These are phyloP conservation scores for Eucalyptus sideroxylon DNA, from an alignment of 345 rosid genomes.

Conservation along the genomic window DNA sequence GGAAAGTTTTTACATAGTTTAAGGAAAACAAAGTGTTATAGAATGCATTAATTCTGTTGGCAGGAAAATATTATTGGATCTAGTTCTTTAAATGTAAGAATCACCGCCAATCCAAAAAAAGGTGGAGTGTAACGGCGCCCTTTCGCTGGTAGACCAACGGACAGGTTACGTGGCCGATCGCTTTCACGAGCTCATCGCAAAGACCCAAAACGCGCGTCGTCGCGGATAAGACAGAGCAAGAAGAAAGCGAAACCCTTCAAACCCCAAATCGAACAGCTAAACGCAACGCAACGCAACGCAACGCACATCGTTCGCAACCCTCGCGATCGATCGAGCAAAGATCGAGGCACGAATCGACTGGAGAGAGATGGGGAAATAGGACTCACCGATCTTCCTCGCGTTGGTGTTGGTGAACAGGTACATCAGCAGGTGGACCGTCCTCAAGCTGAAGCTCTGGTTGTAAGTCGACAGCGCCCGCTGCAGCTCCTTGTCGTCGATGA, in stretches of 20 bases:
- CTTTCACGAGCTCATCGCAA: neutral
- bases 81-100: neutral
- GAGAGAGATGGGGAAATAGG: neutral
- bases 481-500: constrained; percentile 82
- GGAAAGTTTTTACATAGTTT: neutral
- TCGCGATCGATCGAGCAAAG: neutral
- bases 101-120: neutral
- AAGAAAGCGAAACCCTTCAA: neutral
- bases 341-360: neutral
- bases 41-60: neutral
- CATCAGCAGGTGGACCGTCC: constrained; percentile 85
- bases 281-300: neutral
- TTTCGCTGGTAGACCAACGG: neutral
- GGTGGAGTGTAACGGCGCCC: neutral
- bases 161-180: neutral
- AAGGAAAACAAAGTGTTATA: neutral
- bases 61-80: neutral
- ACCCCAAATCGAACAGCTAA: neutral
- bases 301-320: neutral
- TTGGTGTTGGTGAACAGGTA: constrained; percentile 73
- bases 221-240: neutral
- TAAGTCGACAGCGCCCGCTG: constrained; percentile 79
- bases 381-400: constrained; percentile 63
- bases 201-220: neutral
- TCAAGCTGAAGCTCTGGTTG: constrained; percentile 75